phyloP scores from a whole-genome alignment of 768 basidiomycete genomes.

The Lactarius quietus region DNA sequence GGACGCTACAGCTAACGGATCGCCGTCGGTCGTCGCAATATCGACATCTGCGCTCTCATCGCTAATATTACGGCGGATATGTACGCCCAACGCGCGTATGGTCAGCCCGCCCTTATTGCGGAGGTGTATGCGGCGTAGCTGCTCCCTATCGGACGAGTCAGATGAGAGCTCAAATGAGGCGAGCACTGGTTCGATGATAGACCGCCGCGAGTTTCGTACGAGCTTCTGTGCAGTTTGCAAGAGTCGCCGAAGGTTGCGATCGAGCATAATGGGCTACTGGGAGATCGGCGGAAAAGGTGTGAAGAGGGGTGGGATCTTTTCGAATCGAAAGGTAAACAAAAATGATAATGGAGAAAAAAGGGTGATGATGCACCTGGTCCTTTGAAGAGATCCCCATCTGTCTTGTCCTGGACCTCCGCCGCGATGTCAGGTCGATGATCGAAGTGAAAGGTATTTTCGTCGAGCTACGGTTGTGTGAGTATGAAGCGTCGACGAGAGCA shows the following conservation, averaged over 20 bases:
- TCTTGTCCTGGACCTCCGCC: conserved; percentile 43
- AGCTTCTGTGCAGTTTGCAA: conserved; percentile 53
- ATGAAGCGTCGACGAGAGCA: conserved; percentile 20
- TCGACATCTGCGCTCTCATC: conserved; percentile 64
- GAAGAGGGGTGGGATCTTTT: conserved; percentile 54
- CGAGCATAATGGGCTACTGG: conserved; percentile 38
- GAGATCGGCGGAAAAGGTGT: conserved; percentile 41
- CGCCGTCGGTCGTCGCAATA: conserved; percentile 34
- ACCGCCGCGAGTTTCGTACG: conserved; percentile 50
- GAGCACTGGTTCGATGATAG: no score
- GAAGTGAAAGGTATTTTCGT: conserved; percentile 32
- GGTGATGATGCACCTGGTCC: conserved; percentile 44
- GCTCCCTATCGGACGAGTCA: no score
- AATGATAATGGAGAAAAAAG: neutral
- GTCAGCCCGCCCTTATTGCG: conserved; percentile 35
- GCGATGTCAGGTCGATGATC: conserved; percentile 45
- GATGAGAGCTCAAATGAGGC: no score
- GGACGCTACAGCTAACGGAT: no score
- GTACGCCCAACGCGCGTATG: conserved; percentile 40
- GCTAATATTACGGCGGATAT: conserved; percentile 51
- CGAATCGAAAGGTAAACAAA: neutral
- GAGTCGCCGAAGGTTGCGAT: conserved; percentile 38
- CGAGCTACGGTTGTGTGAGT: conserved; percentile 29
- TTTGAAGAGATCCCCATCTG: conserved; percentile 62
- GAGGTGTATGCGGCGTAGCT: no score